These are phyloP conservation scores for Colletotrichum lini DNA, from an alignment of 2,329 filamentous ascomycete species.

Conservation along the genomic window DNA sequence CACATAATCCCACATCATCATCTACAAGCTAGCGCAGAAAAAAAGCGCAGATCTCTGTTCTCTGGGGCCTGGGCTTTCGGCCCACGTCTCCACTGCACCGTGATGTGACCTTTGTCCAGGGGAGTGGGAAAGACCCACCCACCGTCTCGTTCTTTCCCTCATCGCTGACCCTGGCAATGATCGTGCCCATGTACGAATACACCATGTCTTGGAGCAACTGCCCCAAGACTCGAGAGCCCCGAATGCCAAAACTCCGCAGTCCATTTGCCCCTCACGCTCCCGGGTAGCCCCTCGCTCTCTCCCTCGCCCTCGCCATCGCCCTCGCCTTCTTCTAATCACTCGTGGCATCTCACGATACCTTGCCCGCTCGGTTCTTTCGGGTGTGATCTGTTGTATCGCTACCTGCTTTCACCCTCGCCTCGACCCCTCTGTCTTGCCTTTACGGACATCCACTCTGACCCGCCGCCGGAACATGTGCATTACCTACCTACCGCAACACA, in stretches of 20 bases:
- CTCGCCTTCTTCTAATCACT: not conserved
- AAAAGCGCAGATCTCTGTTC: slow-evolving; percentile 44
- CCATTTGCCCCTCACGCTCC: not conserved
- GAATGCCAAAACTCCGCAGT: not conserved
- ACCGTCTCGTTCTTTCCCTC: slow-evolving; percentile 17
- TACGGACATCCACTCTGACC: slow-evolving; percentile 4
- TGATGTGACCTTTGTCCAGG: slow-evolving; percentile 26
- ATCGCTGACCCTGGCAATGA: slow-evolving; percentile 6
- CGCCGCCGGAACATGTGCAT: not conserved
- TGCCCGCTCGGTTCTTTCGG: not conserved
- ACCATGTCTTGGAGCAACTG: slow-evolving; percentile 8
- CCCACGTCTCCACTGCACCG: slow-evolving; percentile 7
- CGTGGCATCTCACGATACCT: slow-evolving; percentile 9
- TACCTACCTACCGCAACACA: slow-evolving; percentile 2
- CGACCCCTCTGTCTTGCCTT: not conserved
- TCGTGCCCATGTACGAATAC: too few species aligned
- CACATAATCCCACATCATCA: slow-evolving; percentile 27
- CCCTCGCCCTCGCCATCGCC: not conserved
- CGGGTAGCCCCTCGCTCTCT: too few species aligned
- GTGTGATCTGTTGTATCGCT: not conserved
- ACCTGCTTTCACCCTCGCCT: not conserved
- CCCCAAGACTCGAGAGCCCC: not conserved
- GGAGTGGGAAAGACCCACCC: slow-evolving; percentile 21
- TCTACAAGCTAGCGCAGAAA: slow-evolving; percentile 38
- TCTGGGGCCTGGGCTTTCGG: slow-evolving; percentile 36